Evolutionary conservation across 129 eudicot genomes (phyloP), one percentile per base, ranked within the genome.

Genomic region (Dittrichia graveolens): DNA sequence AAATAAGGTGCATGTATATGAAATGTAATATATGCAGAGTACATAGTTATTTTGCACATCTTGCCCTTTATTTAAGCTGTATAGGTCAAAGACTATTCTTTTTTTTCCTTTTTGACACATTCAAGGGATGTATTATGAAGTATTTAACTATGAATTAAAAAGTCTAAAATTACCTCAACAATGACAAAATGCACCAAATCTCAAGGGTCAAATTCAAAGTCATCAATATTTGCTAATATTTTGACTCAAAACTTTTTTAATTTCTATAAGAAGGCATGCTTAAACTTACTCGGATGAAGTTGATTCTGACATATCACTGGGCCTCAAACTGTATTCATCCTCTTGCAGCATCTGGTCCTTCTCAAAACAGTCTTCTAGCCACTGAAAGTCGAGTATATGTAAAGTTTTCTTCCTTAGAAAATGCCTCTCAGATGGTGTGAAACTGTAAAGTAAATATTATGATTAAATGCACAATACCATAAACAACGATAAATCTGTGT

Each of bases 361-460:
- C 48, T 81, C 79, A 8, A 84, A 71, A 80, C 88, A 90, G 44
- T 90, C 96, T 65, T 86, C 97, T 69, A 95, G 65, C 99, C 99
- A 95, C 56, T 81, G 85, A 61, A 84, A 83, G 55, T 83, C 47
- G 52, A 95, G 94, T 54, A 95, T 73, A 77, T 81, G 96, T 79
- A 95, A 69, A 61, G 71, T 76, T 74, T 78, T 83, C 5, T 75
- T 68, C 64, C 60, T 71, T 65, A 95, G 39, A 60, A 74, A 44
- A 70, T 48, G 87, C 57, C 62, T 81, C 70, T 90, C 94, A 5
- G 84, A 74, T 63, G 82, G 78, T 61, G 97, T 77, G 69, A 88
- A 95, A 72, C 97, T 90, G 87, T 38, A 57, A 14, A 35, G 39
- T 53, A 40, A 31, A 75, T 49, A 44, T 64, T 14, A 83, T 52